Conservation (phyloP, 495 filamentous ascomycete species). For the Trichoderma reesei region DNA sequence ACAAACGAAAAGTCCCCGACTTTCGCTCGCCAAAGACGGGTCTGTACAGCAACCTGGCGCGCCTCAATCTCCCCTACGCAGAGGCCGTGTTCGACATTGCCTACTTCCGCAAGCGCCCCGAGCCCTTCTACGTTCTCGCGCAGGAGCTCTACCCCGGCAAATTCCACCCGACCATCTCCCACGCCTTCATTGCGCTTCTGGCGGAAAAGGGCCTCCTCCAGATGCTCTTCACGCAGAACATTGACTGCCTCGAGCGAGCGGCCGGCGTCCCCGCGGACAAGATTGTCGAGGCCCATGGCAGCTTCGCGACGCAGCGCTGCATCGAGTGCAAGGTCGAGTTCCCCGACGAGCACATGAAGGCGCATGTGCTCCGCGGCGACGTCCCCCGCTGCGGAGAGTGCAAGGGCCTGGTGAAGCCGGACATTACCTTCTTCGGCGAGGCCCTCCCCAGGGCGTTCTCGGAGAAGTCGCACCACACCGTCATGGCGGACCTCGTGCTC, state of each 20-base stretch:
- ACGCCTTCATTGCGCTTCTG: conserved; percentile 68
- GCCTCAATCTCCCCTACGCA: conserved; percentile 73
- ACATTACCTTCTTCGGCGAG: conserved; percentile 93
- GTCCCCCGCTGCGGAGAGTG: conserved; percentile 65
- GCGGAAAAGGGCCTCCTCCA: conserved; percentile 66
- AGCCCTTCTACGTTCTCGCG: conserved; percentile 85
- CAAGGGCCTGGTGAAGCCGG: conserved; percentile 81
- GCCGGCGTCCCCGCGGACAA: conserved; percentile 73
- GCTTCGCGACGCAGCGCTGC: conserved; percentile 80
- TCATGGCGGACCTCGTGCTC: conserved; percentile 67
- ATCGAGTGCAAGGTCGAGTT: conserved; percentile 73
- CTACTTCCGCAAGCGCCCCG: conserved; percentile 76
- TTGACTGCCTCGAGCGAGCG: conserved; percentile 83
- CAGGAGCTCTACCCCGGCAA: conserved; percentile 88
- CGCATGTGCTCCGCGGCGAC: conserved; percentile 47
- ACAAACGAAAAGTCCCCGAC: conserved; percentile 50
- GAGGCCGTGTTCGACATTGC: conserved; percentile 73
- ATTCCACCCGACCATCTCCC: conserved; percentile 76
- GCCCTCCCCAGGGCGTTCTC: conserved; percentile 62
- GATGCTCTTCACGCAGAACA: conserved; percentile 94
- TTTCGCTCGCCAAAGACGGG: conserved; percentile 69
- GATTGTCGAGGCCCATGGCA: conserved; percentile 91
- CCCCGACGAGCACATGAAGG: conserved; percentile 62
- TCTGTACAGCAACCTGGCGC: conserved; percentile 73
- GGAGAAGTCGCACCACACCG: conserved; percentile 42